These are phyloP conservation scores for Mentha longifolia DNA, from an alignment of 257 asterid genomes.

Conservation along the genomic window DNA sequence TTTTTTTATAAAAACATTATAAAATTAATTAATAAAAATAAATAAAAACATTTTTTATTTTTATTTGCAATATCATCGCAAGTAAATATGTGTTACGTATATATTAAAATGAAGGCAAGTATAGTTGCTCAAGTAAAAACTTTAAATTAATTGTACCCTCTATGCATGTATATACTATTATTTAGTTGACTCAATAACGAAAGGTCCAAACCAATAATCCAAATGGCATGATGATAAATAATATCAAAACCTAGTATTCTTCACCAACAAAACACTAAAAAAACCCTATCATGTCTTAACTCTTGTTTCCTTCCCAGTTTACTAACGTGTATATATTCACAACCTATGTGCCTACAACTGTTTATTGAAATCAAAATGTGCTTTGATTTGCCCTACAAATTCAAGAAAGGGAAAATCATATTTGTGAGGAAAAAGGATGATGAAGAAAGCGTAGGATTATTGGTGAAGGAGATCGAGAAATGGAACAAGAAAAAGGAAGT, in stretches of 20 bases:
- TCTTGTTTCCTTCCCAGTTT: background rate
- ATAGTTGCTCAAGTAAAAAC: no score
- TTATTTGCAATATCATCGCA: no score
- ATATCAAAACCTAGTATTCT: constrained; percentile 24
- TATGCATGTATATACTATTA: background rate
- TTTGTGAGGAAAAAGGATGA: constrained; percentile 36
- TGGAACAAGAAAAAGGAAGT: constrained; percentile 44
- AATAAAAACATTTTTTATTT: no score
- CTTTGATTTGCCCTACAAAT: constrained; percentile 42
- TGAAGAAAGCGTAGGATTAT: constrained; percentile 46
- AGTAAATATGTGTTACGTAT: no score
- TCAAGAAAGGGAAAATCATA: constrained; percentile 47
- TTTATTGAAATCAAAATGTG: constrained; percentile 38
- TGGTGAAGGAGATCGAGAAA: constrained; percentile 55
- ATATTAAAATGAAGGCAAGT: no score
- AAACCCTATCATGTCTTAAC: constrained; percentile 11
- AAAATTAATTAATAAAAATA: no score
- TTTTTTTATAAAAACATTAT: no score
- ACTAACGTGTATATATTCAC: background rate
- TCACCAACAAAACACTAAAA: constrained; percentile 34
- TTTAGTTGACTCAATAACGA: background rate
- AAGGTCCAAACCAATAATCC: background rate
- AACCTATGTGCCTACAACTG: background rate
- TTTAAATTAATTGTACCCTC: background rate
- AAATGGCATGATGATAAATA: background rate